phyloP scores from a whole-genome alignment of 179 eudicot genomes.

The Beta macrorhiza region DNA sequence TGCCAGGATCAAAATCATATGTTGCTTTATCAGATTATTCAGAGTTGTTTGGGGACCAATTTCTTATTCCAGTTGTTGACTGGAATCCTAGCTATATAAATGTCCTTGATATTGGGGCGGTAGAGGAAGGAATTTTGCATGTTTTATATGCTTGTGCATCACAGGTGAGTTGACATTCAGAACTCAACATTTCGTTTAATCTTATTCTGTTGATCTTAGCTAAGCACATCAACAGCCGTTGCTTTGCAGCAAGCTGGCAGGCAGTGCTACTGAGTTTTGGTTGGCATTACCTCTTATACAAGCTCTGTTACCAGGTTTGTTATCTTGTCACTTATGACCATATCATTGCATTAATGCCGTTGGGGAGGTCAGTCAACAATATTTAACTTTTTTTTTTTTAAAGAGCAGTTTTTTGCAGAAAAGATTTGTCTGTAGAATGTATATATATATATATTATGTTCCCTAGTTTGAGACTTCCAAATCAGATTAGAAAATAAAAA shows the following conservation, averaged over 20 bases:
- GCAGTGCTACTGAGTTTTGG: conserved; percentile 63
- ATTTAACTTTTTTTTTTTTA: background rate
- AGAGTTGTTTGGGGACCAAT: conserved; percentile 70
- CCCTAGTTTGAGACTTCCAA: no score
- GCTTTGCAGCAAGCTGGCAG: conserved; percentile 75
- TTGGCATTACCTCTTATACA: conserved; percentile 75
- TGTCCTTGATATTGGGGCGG: conserved; percentile 61
- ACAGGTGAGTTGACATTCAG: conserved; percentile 47
- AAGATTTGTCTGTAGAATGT: background rate
- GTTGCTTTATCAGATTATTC: conserved; percentile 57
- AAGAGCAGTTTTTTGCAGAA: background rate
- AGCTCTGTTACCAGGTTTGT: conserved; percentile 77
- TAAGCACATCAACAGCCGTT: conserved; percentile 51
- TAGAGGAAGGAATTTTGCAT: conserved; percentile 79
- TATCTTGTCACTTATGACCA: conserved; percentile 17
- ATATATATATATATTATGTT: no score
- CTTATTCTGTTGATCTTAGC: conserved; percentile 28
- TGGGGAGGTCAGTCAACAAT: background rate
- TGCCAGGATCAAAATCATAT: conserved; percentile 33
- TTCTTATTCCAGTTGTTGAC: conserved; percentile 48
- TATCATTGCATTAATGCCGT: conserved; percentile 1
- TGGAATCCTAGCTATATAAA: conserved; percentile 55
- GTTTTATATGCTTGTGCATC: conserved; percentile 82
- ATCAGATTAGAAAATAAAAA: no score
- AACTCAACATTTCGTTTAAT: background rate